Evolutionary conservation across 1,284 basidiomycete genomes (phyloP).

Genomic region (Cerioporus squamosus): DNA sequence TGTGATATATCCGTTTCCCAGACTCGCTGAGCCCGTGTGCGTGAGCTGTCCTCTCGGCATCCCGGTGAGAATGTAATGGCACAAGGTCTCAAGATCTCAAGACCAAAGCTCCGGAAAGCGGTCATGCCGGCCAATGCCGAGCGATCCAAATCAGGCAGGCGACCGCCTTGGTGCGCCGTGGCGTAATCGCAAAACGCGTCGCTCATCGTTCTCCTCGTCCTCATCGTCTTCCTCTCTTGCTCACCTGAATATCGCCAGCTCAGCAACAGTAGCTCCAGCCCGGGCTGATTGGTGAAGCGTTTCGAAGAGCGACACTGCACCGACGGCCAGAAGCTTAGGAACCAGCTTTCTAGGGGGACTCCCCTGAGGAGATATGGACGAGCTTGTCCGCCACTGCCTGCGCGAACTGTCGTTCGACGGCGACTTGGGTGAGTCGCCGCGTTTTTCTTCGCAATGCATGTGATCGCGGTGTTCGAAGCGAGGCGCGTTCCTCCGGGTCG

Average conservation of each 20-base stretch:
- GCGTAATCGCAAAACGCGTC: conserved; percentile 15
- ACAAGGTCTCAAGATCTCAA: neutral
- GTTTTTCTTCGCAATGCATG: conserved; percentile 17
- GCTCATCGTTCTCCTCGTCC: neutral
- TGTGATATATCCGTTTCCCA: conserved; percentile 3
- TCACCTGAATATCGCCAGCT: too few species aligned
- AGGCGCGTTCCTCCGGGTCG: conserved; percentile 6
- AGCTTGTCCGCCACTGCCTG: conserved; percentile 74
- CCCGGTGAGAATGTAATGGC: neutral
- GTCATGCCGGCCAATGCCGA: neutral
- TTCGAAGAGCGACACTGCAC: too few species aligned
- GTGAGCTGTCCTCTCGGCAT: neutral
- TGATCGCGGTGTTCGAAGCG: conserved; percentile 10
- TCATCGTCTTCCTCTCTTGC: neutral
- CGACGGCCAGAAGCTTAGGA: too few species aligned
- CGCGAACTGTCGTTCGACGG: conserved; percentile 83
- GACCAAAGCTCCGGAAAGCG: neutral
- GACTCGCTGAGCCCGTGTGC: neutral
- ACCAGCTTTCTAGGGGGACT: too few species aligned
- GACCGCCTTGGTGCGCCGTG: conserved; percentile 2
- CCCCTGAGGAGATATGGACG: conserved; percentile 56
- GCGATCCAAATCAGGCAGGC: neutral
- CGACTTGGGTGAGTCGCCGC: conserved; percentile 65
- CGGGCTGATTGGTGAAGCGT: too few species aligned
- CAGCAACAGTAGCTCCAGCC: too few species aligned